These are phyloP conservation scores for Trypanosoma congolense DNA, from an alignment of 208 protist species.

Conservation along the genomic window DNA sequence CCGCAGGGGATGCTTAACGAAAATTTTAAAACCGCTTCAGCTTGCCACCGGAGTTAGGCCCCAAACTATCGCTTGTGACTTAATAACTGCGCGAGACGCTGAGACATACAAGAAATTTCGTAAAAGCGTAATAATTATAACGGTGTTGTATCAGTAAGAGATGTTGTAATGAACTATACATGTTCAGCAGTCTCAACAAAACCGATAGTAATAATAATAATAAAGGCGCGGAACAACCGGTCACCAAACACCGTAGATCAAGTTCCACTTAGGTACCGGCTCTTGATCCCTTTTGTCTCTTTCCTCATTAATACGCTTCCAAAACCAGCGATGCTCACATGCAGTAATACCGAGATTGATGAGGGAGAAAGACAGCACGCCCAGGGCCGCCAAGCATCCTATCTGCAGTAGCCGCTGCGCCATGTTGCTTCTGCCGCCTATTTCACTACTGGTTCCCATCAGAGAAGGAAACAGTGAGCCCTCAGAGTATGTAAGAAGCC, in stretches of 20 bases:
- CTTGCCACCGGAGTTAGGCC: too few relatives aligned
- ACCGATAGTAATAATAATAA: too few relatives aligned
- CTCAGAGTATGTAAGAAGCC: constrained; percentile 5
- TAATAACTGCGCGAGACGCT: too few relatives aligned
- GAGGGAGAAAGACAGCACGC: constrained; percentile 50
- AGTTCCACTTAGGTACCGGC: constrained; percentile 42
- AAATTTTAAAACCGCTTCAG: too few relatives aligned
- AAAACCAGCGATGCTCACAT: constrained; percentile 62
- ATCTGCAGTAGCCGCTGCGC: constrained; percentile 13
- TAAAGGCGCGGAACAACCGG: neutral
- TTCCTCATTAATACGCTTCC: constrained; percentile 32
- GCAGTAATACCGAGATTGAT: constrained; percentile 69
- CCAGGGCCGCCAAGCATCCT: constrained; percentile 19
- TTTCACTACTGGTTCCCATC: neutral
- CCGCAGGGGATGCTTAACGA: too few relatives aligned
- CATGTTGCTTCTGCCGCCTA: constrained; percentile 4
- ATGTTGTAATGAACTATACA: too few relatives aligned
- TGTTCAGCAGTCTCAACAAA: too few relatives aligned
- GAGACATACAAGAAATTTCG: too few relatives aligned
- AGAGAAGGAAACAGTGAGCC: neutral
- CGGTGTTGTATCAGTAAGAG: too few relatives aligned
- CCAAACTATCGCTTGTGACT: too few relatives aligned
- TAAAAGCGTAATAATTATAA: too few relatives aligned
- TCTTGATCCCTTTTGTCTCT: constrained; percentile 16
- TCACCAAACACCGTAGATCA: constrained; percentile 37